Base-by-base conservation (phyloP, 2,329 filamentous ascomycete genomes). In the Cladophialophora exuberans region DNA sequence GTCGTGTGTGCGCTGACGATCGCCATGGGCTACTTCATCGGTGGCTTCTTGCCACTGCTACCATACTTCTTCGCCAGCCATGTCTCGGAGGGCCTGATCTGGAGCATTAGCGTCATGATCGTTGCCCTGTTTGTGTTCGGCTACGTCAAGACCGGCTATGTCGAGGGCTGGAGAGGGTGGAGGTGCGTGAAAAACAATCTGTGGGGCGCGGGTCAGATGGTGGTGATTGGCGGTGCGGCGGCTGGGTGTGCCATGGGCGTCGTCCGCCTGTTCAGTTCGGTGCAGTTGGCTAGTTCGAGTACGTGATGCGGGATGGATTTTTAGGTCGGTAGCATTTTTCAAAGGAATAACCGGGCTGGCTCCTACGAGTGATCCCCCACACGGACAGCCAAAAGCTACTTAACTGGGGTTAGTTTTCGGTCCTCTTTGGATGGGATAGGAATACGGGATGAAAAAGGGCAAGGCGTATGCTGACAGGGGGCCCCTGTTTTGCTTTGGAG, bases 171-270 rank as follows among this genome's bases (percentile, higher is more conserved):
- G 83, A n/a, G 79, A 77, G 71, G 56, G 11, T 52, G 52, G 48
- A 45, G 31, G n/a, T 26, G 25, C 26, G 52, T 56, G 4, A 28
- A 38, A n/a, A 17, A 31, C 43, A 48, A 45, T 26, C 36, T 52
- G 13, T 25, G 26, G 11, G 84, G 84, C 2, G 84, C 83, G 0
- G 51, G 83, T 20, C 83, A 88, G 71, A 88, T 87, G 67, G 71
- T 86, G 28, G 64, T 85, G 20, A 80, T 88, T 39, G 86, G 86
- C 25, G 82, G 83, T 13, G 60, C 86, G 49, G 86, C 86, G 3
- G 86, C 86, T 0, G 85, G 81, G 1, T 83, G 84, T 10, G 84
- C 85, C 22, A 87, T 88, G 69, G 79, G 72, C 2, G 79, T 87
- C 25, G 56, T 59, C 25, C 38, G 56, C 26, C 18, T 59, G 44